Conservation (phyloP, 164 flowering plant species). For the Cinnamomum micranthum region DNA sequence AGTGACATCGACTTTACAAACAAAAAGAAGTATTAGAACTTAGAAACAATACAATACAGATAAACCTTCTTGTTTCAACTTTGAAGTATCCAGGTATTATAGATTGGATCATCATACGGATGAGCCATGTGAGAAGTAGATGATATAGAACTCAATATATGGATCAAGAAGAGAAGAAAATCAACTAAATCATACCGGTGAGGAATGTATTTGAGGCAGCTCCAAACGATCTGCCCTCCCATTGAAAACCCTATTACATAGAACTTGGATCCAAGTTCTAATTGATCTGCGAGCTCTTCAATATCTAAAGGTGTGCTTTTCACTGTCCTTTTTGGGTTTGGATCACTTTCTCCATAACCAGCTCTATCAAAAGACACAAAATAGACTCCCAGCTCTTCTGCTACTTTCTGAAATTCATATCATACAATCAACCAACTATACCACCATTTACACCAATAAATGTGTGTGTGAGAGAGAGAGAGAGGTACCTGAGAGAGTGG, state of each 20-base stretch:
- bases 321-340: constrained; percentile 44
- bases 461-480: neutral
- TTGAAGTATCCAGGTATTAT: too few relatives aligned
- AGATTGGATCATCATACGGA: too few relatives aligned
- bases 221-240: constrained; percentile 63
- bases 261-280: constrained; percentile 56
- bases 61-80: too few relatives aligned
- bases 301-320: constrained; percentile 61
- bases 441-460: too few relatives aligned
- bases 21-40: too few relatives aligned
- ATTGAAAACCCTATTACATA: constrained; percentile 57
- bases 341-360: constrained; percentile 82
- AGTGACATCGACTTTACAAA: too few relatives aligned
- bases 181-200: constrained; percentile 43
- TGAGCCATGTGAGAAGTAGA: too few relatives aligned
- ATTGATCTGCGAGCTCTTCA: constrained; percentile 71
- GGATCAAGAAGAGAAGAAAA: neutral
- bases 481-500: constrained; percentile 12
- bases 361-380: constrained; percentile 63
- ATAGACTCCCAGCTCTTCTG: constrained; percentile 51
- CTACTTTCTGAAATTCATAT: constrained; percentile 35
- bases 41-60: too few relatives aligned
- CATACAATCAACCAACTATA: neutral
- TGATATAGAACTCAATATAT: too few relatives aligned
- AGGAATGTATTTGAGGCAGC: constrained; percentile 69